A percentile compares a stretch with the other conserved stretches of the same genome.
These are phyloP conservation scores for Vitis amurensis DNA, from an alignment of 164 flowering plant genomes.

Conservation along the genomic window DNA sequence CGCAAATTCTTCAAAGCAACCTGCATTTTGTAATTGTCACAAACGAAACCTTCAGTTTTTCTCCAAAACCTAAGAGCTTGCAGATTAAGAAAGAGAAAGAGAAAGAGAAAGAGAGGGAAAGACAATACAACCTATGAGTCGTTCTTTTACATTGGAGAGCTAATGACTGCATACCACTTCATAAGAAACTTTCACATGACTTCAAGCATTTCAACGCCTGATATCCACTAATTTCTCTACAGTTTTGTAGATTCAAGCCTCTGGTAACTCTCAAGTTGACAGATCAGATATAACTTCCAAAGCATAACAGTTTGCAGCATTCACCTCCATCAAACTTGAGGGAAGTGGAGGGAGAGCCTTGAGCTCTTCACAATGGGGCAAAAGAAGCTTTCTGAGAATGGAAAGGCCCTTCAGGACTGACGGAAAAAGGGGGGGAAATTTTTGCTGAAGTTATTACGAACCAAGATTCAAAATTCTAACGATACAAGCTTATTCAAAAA, in stretches of 20 bases:
- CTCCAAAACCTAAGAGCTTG: neutral
- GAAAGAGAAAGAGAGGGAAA: conserved; percentile 4
- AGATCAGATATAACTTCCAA: conserved; percentile 34
- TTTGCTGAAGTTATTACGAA: conserved; percentile 28
- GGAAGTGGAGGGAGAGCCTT: conserved; percentile 45
- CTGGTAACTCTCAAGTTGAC: conserved; percentile 23
- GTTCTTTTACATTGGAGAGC: too few species aligned
- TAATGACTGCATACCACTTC: conserved; percentile 26
- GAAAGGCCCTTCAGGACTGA: conserved; percentile 37
- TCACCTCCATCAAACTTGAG: conserved; percentile 27
- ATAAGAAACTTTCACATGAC: conserved; percentile 35
- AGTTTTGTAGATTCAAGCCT: conserved; percentile 31
- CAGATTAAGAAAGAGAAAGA: neutral
- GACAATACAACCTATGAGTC: conserved; percentile 24
- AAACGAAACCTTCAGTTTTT: too few species aligned
- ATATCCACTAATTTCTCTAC: conserved; percentile 32
- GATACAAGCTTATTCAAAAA: conserved; percentile 38
- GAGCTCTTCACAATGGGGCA: conserved; percentile 32
- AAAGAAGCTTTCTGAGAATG: conserved; percentile 22
- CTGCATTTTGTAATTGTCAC: conserved; percentile 9
- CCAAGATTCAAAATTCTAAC: conserved; percentile 31
- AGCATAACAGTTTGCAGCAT: conserved; percentile 25
- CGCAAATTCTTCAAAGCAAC: conserved; percentile 7
- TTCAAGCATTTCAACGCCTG: conserved; percentile 50
- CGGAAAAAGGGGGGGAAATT: too few species aligned